Conservation (phyloP, 768 basidiomycete genomes). For the Strobilomyces confusus region DNA sequence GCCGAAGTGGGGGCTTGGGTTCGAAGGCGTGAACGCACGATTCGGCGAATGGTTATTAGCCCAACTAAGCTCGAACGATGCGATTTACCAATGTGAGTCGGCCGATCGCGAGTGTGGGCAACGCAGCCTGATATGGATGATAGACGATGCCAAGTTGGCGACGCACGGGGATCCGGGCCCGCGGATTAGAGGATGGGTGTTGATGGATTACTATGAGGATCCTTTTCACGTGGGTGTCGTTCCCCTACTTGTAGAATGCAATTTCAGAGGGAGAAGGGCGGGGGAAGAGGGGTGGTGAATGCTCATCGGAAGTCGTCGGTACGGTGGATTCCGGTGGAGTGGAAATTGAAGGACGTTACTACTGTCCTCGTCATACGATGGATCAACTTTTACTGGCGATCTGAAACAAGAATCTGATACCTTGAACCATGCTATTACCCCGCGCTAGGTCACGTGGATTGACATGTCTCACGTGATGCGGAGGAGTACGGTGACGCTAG, state of each 20-base stretch:
- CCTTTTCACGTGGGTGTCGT: slow-evolving; percentile 51
- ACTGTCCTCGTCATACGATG: too few relatives aligned
- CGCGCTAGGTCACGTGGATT: too few relatives aligned
- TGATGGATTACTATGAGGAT: slow-evolving; percentile 71
- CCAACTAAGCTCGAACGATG: slow-evolving; percentile 30
- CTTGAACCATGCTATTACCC: too few relatives aligned
- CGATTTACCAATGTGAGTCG: not conserved
- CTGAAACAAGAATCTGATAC: not conserved
- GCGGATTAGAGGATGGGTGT: slow-evolving; percentile 66
- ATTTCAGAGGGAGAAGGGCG: slow-evolving; percentile 51
- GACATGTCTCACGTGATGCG: too few relatives aligned
- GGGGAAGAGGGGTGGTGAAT: slow-evolving; percentile 42
- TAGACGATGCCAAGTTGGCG: not conserved
- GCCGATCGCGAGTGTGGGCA: not conserved
- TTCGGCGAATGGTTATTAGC: slow-evolving; percentile 69
- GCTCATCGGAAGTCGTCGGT: too few relatives aligned
- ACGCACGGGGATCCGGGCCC: slow-evolving; percentile 20
- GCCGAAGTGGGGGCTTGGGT: slow-evolving; percentile 69
- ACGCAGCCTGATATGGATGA: not conserved
- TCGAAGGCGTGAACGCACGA: slow-evolving; percentile 85
- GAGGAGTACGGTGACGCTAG: too few relatives aligned
- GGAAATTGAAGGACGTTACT: not conserved
- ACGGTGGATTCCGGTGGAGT: not conserved
- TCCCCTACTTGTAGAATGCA: slow-evolving; percentile 72
- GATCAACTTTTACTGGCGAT: not conserved